phyloP scores from a whole-genome alignment of 225 moss, liverwort and hornwort species.

The Bryoerythrophyllum caledonicum region DNA sequence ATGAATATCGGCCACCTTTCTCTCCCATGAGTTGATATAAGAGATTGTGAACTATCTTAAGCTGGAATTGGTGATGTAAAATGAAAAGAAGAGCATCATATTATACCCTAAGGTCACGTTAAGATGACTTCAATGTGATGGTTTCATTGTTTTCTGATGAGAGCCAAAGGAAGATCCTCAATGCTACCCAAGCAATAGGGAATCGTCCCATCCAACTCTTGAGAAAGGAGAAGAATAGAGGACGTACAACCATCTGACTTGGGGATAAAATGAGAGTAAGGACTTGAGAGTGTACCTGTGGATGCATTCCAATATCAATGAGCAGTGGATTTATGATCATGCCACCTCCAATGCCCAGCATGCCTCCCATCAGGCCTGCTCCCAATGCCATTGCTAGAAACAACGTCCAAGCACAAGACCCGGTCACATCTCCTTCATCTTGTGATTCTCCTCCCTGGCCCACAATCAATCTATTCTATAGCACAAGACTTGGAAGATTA shows the following conservation, averaged over 20 bases:
- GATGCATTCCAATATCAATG: slow-evolving; percentile 55
- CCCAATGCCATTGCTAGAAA: slow-evolving; percentile 57
- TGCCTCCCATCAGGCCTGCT: slow-evolving; percentile 59
- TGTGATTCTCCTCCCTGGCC: slow-evolving; percentile 14
- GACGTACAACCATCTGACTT: not conserved
- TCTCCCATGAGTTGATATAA: too few species aligned
- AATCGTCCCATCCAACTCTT: too few species aligned
- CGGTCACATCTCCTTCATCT: slow-evolving; percentile 36
- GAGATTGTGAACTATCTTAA: too few species aligned
- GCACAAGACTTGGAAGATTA: too few species aligned
- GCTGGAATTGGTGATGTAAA: too few species aligned
- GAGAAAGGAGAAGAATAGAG: not conserved
- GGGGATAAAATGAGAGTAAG: not conserved
- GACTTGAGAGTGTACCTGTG: slow-evolving; percentile 40
- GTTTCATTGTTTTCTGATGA: too few species aligned
- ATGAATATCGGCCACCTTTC: too few species aligned
- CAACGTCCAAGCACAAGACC: slow-evolving; percentile 34
- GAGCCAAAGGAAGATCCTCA: too few species aligned
- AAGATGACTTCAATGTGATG: too few species aligned
- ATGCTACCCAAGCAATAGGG: too few species aligned
- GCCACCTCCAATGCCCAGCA: slow-evolving; percentile 63
- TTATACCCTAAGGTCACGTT: too few species aligned
- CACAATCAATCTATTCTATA: slow-evolving; percentile 16
- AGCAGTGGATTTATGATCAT: slow-evolving; percentile 70
- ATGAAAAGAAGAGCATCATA: too few species aligned